These are phyloP conservation scores for Chaetomiaceae sp. DNA, from an alignment of 2,329 filamentous ascomycete species.

Conservation along the genomic window DNA sequence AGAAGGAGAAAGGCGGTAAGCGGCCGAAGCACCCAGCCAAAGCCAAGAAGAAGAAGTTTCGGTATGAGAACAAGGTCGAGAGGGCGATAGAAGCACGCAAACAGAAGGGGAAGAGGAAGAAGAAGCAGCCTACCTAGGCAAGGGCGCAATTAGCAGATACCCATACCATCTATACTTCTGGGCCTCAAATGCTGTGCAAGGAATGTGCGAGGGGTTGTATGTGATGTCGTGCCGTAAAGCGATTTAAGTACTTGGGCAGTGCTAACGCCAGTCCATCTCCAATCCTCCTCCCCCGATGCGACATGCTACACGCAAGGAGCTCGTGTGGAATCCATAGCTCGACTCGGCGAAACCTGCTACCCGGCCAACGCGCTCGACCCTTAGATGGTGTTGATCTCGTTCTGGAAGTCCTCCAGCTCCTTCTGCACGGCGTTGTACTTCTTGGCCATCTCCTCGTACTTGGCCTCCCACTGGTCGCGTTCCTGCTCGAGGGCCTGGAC, in stretches of 20 bases:
- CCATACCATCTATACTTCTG: no score
- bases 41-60: constrained; percentile 85
- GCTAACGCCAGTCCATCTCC: constrained; percentile 15
- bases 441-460: constrained; percentile 96
- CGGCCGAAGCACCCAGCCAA: constrained; percentile 51
- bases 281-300: constrained; percentile 11
- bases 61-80: constrained; percentile 86
- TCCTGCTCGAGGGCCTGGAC: constrained; percentile 91
- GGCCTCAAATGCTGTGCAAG: no score
- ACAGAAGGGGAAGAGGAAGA: constrained; percentile 60
- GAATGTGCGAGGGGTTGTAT: constrained; percentile 5
- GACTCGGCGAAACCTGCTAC: constrained; percentile 11
- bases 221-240: constrained; percentile 17
- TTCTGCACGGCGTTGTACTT: constrained; percentile 81
- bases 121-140: constrained; percentile 15
- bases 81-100: constrained; percentile 70
- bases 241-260: constrained; percentile 15
- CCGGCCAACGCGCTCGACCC: constrained; percentile 10
- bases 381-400: constrained; percentile 92
- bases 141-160: background rate
- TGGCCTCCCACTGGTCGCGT: constrained; percentile 91
- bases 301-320: constrained; percentile 9
- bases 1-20: constrained; percentile 33
- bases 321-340: constrained; percentile 17
- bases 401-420: constrained; percentile 86